phyloP scores from a whole-genome alignment of 257 asterid species.

The Ehretia macrophylla region DNA sequence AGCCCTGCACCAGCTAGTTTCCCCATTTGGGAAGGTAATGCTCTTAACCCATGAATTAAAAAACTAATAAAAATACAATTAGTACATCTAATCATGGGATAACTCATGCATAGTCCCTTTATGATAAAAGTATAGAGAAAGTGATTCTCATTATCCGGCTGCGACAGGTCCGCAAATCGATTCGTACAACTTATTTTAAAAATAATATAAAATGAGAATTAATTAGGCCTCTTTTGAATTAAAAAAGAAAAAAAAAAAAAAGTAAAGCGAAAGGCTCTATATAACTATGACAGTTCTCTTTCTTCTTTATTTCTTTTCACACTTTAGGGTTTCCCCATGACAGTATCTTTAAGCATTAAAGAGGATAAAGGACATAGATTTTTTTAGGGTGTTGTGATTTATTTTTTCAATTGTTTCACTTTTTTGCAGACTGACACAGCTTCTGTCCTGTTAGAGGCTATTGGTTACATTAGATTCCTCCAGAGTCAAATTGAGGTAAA shows the following conservation, averaged over 20 bases:
- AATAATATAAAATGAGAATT: no score
- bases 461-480: conserved; percentile 89
- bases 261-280: neutral
- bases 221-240: no score
- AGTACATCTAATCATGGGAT: neutral
- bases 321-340: conserved; percentile 10
- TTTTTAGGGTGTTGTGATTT: neutral
- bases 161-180: no score
- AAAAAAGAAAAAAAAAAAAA: no score
- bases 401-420: neutral
- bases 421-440: conserved; percentile 92
- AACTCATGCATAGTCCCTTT: conserved; percentile 2
- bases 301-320: conserved; percentile 10
- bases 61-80: neutral
- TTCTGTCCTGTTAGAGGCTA: conserved; percentile 75
- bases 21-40: conserved; percentile 88
- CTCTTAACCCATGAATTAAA: neutral
- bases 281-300: conserved; percentile 7
- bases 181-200: no score
- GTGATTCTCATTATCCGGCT: no score
- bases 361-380: neutral
- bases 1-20: conserved; percentile 83
- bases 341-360: conserved; percentile 7
- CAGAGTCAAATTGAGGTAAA: conserved; percentile 81
- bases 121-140: conserved; percentile 4